Base-by-base conservation (phyloP, 2,329 filamentous ascomycete genomes). In the Penicillium hesseltinei region DNA sequence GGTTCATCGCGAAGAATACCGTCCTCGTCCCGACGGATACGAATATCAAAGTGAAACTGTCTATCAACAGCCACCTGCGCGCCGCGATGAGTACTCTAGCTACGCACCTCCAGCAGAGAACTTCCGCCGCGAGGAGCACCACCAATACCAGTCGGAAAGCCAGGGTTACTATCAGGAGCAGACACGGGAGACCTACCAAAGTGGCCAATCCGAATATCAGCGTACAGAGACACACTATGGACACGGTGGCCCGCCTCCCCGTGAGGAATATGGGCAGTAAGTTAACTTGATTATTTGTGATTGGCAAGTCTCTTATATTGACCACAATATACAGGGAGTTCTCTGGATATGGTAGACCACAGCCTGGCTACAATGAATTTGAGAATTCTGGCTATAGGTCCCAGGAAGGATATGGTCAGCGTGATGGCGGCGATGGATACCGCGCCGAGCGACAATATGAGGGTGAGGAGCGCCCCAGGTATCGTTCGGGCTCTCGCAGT, bases 391-490 rank as follows among this genome's bases (percentile, higher is more conserved):
- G 50, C 13, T 54, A 62, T 56, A 56, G 51, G 33, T 45, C 58
- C 25, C 54, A 60, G 36, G 64, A 64, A 27, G 56, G 60, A 44
- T 61, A 62, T 47, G 59, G 57, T 17, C 53, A 63, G 29, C 57
- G 63, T 45, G 60, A 66, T n/a, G 53, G 58, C 11, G 62, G 61
- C 21, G 60, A 61, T 51, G 64, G 64, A 19, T 66, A 66, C 51
- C 49, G 54, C 35, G 59, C 51, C 19, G 66, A 71, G 44, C 54
- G 62, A 47, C 61, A 54, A 31, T 58, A 63, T 56, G 65, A 56
- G 39, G 51, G 64, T 47, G 64, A 66, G 43, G 59, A 66, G 47
- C 62, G 66, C 39, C 60, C 64, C 19, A 63, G 64, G 15, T 27
- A 50, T 48, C 50, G 51, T 15, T 69, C 69, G 38, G 57, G 56